Percentiles rank a stretch among this genome's conserved stretches.
These are phyloP conservation scores for Acorus gramineus DNA, from an alignment of 106 monocot genomes.

Conservation along the genomic window DNA sequence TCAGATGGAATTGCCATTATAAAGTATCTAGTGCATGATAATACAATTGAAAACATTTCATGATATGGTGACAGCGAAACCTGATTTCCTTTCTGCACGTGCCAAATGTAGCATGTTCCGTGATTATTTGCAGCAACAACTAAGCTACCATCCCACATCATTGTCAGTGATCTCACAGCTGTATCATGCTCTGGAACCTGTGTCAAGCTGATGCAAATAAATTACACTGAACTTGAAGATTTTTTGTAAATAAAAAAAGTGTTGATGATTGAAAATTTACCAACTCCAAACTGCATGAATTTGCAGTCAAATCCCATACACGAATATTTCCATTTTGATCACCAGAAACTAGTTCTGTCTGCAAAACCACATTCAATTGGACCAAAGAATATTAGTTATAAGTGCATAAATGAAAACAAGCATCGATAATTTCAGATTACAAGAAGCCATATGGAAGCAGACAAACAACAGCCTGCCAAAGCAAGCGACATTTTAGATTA, in stretches of 20 bases:
- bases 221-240: no score
- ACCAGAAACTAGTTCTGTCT: constrained; percentile 96
- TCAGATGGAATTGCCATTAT: not conserved
- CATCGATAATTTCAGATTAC: not conserved
- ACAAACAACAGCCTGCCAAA: no score
- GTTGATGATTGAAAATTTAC: constrained; percentile 19
- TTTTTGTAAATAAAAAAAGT: no score
- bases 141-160: constrained; percentile 99
- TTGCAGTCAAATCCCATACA: constrained; percentile 94
- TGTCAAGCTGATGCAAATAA: not conserved
- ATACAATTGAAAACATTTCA: not conserved
- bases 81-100: constrained; percentile 78
- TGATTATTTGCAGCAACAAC: constrained; percentile 97
- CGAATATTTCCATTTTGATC: constrained; percentile 99
- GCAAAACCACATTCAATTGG: constrained; percentile 4
- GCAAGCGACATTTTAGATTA: no score
- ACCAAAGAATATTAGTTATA: not conserved
- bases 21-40: not conserved
- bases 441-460: no score
- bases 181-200: constrained; percentile 97
- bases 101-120: constrained; percentile 96
- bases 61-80: constrained; percentile 15
- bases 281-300: constrained; percentile 96
- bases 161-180: constrained; percentile 85
- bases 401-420: not conserved